phyloP scores from a whole-genome alignment of 1,284 basidiomycete species.

The Pseudozyma sp. region DNA sequence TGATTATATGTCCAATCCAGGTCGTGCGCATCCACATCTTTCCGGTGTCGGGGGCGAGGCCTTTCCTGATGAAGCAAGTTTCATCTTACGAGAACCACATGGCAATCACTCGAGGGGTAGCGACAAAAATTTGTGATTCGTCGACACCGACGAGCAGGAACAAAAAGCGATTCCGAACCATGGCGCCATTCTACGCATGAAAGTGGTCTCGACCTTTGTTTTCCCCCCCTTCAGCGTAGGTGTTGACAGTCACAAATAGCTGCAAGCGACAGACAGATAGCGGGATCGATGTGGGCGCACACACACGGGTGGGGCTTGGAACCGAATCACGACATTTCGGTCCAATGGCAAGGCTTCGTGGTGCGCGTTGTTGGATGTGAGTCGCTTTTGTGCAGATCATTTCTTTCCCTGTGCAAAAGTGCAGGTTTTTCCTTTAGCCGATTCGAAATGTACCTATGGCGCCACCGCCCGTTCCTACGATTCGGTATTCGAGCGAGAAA shows the following conservation, averaged over 20 bases:
- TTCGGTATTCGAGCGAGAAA: not conserved
- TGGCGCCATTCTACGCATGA: constrained; percentile 30
- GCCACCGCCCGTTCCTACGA: not conserved
- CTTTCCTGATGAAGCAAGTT: not conserved
- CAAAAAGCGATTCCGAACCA: not conserved
- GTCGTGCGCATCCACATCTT: not conserved
- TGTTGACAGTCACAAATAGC: too few relatives aligned
- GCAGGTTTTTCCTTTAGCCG: too few relatives aligned
- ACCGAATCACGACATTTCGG: constrained; percentile 35
- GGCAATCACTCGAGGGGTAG: not conserved
- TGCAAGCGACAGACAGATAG: not conserved
- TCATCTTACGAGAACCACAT: constrained; percentile 1
- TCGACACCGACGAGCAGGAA: not conserved
- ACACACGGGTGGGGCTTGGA: too few relatives aligned
- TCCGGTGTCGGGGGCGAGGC: not conserved
- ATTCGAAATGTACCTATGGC: not conserved
- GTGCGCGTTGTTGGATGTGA: constrained; percentile 8
- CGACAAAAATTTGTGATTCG: constrained; percentile 4
- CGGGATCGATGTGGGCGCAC: too few relatives aligned
- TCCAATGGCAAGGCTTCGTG: constrained; percentile 10
- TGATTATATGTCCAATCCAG: constrained; percentile 16
- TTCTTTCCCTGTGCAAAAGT: too few relatives aligned
- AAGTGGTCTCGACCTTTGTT: not conserved
- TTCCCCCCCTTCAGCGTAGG: too few relatives aligned
- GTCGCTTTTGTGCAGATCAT: too few relatives aligned